Conservation (phyloP, 306 rosid species). For the Prunus mume region DNA sequence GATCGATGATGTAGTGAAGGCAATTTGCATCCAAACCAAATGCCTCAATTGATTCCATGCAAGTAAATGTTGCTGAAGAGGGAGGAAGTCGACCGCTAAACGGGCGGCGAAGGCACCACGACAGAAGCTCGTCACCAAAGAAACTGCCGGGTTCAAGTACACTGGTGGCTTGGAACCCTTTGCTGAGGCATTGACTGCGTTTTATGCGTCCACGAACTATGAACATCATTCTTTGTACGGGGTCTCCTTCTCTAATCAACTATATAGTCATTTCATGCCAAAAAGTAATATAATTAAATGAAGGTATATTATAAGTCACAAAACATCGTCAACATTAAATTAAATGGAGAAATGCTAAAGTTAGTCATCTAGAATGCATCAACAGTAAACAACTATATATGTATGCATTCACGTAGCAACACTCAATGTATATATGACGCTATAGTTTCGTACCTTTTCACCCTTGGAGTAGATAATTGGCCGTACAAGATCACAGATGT, state of each 20-base stretch:
- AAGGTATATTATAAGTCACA: not conserved
- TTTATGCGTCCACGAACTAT: slow-evolving; percentile 24
- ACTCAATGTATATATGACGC: not conserved
- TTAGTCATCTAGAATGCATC: too few species aligned
- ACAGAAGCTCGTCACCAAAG: slow-evolving; percentile 40
- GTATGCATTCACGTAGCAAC: too few species aligned
- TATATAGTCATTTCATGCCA: not conserved
- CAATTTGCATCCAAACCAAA: slow-evolving; percentile 27
- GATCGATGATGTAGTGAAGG: slow-evolving; percentile 24
- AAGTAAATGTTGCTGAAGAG: slow-evolving; percentile 33
- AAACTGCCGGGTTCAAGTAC: slow-evolving; percentile 31
- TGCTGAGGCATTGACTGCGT: slow-evolving; percentile 35
- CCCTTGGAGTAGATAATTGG: slow-evolving; percentile 33
- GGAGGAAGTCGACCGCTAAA: slow-evolving; percentile 24
- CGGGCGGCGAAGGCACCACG: slow-evolving; percentile 39
- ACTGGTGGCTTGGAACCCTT: slow-evolving; percentile 29
- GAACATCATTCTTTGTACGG: slow-evolving; percentile 39
- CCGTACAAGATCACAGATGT: slow-evolving; percentile 33
- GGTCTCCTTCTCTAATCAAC: slow-evolving; percentile 45
- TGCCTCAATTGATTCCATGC: slow-evolving; percentile 20
- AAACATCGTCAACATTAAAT: not conserved
- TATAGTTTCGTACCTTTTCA: slow-evolving; percentile 29
- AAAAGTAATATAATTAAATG: not conserved
- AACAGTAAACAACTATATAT: too few species aligned
- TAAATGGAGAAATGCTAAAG: not conserved